Conservation (phyloP, 148 eudicot species). For the Nyssa sinensis region DNA sequence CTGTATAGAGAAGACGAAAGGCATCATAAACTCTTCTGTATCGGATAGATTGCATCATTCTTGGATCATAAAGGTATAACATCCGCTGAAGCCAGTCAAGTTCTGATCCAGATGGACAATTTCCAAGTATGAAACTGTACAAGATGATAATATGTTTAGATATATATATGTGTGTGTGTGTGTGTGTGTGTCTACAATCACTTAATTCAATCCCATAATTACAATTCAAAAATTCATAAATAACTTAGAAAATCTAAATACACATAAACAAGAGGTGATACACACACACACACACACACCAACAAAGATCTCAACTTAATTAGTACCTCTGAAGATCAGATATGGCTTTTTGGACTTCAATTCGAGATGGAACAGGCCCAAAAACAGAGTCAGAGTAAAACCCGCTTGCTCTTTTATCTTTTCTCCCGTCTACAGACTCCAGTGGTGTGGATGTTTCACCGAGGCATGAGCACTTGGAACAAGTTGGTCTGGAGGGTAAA, state of each 20-base stretch:
- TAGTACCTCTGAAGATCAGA: constrained; percentile 38
- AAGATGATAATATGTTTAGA: no score
- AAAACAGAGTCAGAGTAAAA: constrained; percentile 26
- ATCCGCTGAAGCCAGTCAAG: constrained; percentile 12
- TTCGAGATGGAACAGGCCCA: constrained; percentile 30
- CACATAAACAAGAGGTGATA: no score
- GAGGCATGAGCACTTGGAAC: background rate
- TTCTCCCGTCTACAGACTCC: background rate
- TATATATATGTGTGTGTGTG: no score
- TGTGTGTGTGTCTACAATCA: no score
- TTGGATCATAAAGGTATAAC: constrained; percentile 13
- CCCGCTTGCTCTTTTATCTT: background rate
- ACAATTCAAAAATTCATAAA: no score
- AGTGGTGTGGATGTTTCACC: background rate
- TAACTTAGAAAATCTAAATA: no score
- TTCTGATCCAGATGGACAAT: constrained; percentile 10
- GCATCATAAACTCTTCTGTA: constrained; percentile 40
- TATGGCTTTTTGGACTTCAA: constrained; percentile 43
- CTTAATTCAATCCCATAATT: no score
- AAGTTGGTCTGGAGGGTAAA: background rate
- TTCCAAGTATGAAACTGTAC: constrained; percentile 34
- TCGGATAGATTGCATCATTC: constrained; percentile 23
- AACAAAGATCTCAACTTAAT: background rate
- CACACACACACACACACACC: no score
- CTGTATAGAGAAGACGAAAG: constrained; percentile 36